Evolutionary conservation across 176 grass and related monocot species (phyloP).

Genomic region (Oryza brachyantha): DNA sequence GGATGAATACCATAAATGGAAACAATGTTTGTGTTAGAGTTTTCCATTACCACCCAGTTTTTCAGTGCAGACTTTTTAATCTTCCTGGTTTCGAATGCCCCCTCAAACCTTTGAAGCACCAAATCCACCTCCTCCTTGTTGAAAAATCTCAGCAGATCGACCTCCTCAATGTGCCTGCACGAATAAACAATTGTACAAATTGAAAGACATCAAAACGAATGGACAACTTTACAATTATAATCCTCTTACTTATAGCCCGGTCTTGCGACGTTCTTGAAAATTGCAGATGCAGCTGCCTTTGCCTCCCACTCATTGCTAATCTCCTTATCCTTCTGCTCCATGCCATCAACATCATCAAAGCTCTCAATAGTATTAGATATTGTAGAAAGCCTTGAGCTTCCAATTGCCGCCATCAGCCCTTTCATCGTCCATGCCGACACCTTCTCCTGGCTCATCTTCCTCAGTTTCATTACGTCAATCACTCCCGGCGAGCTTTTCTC

Average conservation of each 20-base stretch:
- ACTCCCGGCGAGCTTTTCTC: constrained; percentile 47
- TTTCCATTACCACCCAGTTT: constrained; percentile 94
- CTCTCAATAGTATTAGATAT: constrained; percentile 81
- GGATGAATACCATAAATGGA: not conserved
- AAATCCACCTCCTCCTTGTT: constrained; percentile 64
- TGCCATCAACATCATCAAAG: constrained; percentile 61
- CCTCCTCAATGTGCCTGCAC: constrained; percentile 71
- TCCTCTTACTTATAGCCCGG: constrained; percentile 53
- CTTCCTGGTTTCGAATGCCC: constrained; percentile 62
- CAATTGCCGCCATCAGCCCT: constrained; percentile 64
- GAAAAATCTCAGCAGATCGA: constrained; percentile 88
- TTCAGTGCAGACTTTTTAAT: constrained; percentile 90
- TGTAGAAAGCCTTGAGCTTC: constrained; percentile 69
- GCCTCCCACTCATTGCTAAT: constrained; percentile 87
- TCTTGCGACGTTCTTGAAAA: constrained; percentile 90
- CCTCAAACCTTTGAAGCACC: constrained; percentile 89
- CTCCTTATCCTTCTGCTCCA: constrained; percentile 75
- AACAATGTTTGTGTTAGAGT: not conserved
- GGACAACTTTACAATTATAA: not conserved
- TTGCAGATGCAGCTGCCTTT: constrained; percentile 57
- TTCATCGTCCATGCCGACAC: constrained; percentile 95
- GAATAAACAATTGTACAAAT: constrained; percentile 6
- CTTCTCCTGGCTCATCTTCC: constrained; percentile 82
- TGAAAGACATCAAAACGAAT: constrained; percentile 16
- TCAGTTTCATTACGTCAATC: constrained; percentile 72